Base-by-base conservation (phyloP, 805 yeast species). In the Kluyveromyces nonfermentans region DNA sequence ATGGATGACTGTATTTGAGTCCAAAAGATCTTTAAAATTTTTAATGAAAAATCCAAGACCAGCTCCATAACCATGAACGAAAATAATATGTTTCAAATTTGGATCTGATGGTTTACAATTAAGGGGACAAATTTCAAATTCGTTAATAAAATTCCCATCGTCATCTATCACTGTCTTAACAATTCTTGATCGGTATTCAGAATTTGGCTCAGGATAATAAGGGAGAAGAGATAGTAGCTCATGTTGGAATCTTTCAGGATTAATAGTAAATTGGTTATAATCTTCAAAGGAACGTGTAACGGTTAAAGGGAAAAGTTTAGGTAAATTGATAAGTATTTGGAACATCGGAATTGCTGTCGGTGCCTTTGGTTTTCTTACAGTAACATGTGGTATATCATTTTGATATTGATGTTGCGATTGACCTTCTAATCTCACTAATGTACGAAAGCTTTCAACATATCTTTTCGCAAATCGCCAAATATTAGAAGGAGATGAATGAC, bases 1-100 rank as follows among this genome's bases (percentile, higher is more conserved):
- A 65, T 87, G 96, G 37, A 89, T 69, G 44, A 81, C 74, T 84
- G 93, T 84, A 34, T 72, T 65, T 22, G 73, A 66, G 19, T 62
- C 52, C 14, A 54, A 21, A 28, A 62, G 52, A 3, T 66, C 68
- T 47, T 82, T 83, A 46, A 85, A 73, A 62, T 88, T 90, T 53
- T 80, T 81, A 43, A 82, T 66, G 54, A 82, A 93, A 51, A 88
- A 80, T 0, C 96, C 97, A 21, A 88, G 65, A 1, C 95, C 93
- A 0, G 97, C 97, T 3, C 96, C 97, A 57, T 90, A 90, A 0
- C 98, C 98, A 63, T 90, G 98, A 10, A 90, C 70, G 41, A 90
- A 67, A 0, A 93, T 86, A 19, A 88, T 62, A 61, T 83, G 75
- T 51, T 65, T 66, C 40, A 61, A 22, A 1, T 44, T 35, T 2